Evolutionary conservation across 352 stramenopile species (phyloP), one percentile per base, ranked within the genome.

Genomic region (Globisporangium yorkense): DNA sequence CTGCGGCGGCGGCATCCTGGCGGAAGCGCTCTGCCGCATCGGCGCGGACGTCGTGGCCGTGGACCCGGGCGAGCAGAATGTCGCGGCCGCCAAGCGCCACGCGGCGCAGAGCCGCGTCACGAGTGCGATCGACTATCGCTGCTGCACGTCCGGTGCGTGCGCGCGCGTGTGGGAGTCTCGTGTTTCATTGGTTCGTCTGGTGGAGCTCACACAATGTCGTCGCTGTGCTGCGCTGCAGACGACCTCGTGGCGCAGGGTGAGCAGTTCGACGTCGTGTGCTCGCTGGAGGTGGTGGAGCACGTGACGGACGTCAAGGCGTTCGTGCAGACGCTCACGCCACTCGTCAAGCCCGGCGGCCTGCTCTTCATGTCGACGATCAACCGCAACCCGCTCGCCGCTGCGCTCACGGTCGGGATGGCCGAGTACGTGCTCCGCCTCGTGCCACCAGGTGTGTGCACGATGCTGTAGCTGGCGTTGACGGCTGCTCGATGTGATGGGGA

Each of bases 351-450:
- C 12, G 83, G 81, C 31, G 85, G 85, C 5, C 33, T 94, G 53
- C 56, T 94, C 13, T 94, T 94, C 63, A 56, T 94, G 56, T 94
- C 85, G 60, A 89, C 85, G 40, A 92, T 94, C 63, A 94, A 92
- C 65, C 83, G 85, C 47, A 93, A 83, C 8, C 59, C 71, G 27
- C 58, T 91, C 21, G 87, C 85, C 1, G 80, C 74, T 3, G 71
- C 75, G 33, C 63, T 92, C 33, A 79, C 80, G 12, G 87, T 94
- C 54, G 82, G 80, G 51, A 80, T 77, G 54, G 83, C 84, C 13
- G 85, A 94, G 59, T 89, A 92, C 46, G 59, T 93, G 41, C 61
- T 94, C 44, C 68, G 71, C 20, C 72, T 94, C 29, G 70, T 94
- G 29, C 85, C 85, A 4, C 79, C 80, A 65, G 80, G 75, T 74